These are phyloP conservation scores for Cupressus sempervirens DNA, from an alignment of 75 land plant genomes.

Conservation along the genomic window DNA sequence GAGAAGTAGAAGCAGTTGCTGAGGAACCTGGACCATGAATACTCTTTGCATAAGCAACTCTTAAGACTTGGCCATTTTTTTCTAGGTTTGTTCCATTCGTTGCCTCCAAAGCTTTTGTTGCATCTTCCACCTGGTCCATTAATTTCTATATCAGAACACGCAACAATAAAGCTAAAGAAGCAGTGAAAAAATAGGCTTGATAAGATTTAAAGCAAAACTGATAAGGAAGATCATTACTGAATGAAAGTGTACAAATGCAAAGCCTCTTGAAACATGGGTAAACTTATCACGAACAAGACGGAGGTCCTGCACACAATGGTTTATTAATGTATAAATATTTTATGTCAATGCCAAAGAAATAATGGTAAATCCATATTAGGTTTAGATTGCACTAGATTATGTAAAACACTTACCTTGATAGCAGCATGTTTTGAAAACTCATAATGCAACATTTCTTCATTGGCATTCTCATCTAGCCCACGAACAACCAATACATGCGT, in stretches of 20 bases:
- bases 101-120: slow-evolving; percentile 89
- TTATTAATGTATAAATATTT: neutral
- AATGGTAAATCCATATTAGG: neutral
- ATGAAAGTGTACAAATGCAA: slow-evolving; percentile 97
- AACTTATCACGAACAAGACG: slow-evolving; percentile 95
- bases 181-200: neutral
- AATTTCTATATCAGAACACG: slow-evolving; percentile 1
- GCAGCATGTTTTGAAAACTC: slow-evolving; percentile 99
- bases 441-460: slow-evolving; percentile 96
- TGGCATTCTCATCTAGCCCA: slow-evolving; percentile 94
- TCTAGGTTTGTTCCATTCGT: slow-evolving; percentile 93
- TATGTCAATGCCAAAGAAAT: neutral
- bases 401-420: slow-evolving; percentile 57
- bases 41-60: slow-evolving; percentile 97
- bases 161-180: neutral
- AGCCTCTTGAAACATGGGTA: slow-evolving; percentile 95
- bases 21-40: slow-evolving; percentile 72
- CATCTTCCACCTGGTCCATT: slow-evolving; percentile 80
- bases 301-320: slow-evolving; percentile 62
- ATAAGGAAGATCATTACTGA: slow-evolving; percentile 48
- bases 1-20: slow-evolving; percentile 34
- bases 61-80: slow-evolving; percentile 89
- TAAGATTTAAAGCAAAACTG: no score
- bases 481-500: slow-evolving; percentile 94
- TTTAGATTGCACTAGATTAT: neutral